Base-by-base conservation (phyloP, 441 rosid genomes). In the Adansonia grandidieri region DNA sequence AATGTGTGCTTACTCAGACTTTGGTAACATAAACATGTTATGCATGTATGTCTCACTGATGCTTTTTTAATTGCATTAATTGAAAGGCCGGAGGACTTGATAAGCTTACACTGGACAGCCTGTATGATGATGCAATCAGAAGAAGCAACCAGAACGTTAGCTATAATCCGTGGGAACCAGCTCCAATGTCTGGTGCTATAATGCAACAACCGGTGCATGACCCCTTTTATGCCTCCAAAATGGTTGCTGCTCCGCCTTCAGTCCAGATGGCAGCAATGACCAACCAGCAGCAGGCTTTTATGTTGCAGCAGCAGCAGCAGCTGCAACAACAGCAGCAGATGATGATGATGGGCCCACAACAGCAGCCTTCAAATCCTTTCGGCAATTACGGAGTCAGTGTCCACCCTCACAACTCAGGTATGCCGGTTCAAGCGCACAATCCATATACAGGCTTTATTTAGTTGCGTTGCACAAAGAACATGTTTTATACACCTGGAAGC, bases 111-210 rank as follows among this genome's bases (percentile, higher is more conserved):
- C 83, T 96, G 51, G 97, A 96, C 87, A 94, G 99, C 88, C 86
- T 96, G 19, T 96, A 96, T 24, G 99, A 96, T 68, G 99, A 96
- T 81, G 99, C 98, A 69, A 91, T 93, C 51, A 86, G 98, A 89
- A 87, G 89, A 84, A 94, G 47, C 87, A 94, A 78, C 85, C 97
- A 94, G 84, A 90, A 83, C 40, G 83, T 85, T 73, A 93, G 93
- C 89, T 91, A 93, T 85, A 96, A 88, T 72, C 95, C 99, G 2
- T 94, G 98, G 98, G 98, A 93, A 70, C 75, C 80, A 28, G 74
- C 79, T 15, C 94, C 87, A 13, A 71, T 84, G 86, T 82, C 84
- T 28, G 87, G 87, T 81, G 75, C 87, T 32, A 83, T 88, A 90
- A 86, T 90, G 90, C 95, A 86, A 82, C 87, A 86, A 54, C 74